Evolutionary conservation across 208 protist species (phyloP).

Genomic region (Crithidia fasciculata): DNA sequence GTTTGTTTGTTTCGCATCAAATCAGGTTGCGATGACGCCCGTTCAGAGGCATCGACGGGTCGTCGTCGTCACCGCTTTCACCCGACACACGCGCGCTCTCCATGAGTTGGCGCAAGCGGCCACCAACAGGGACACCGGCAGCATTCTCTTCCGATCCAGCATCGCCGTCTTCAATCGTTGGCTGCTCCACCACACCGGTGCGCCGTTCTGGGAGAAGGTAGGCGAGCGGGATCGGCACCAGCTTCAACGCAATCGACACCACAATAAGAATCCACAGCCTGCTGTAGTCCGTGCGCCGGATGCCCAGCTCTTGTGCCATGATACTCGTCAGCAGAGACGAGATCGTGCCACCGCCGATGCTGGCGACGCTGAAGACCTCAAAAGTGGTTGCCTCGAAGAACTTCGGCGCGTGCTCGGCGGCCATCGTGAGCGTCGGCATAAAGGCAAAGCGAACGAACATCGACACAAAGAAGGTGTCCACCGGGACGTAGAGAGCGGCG

Average conservation of each 20-base stretch:
- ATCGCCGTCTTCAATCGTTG: neutral
- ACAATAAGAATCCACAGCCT: slow-evolving; percentile 33
- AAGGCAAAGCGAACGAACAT: slow-evolving; percentile 59
- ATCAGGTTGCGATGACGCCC: neutral
- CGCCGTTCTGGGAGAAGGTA: slow-evolving; percentile 43
- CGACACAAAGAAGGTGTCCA: slow-evolving; percentile 55
- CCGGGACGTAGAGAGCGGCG: slow-evolving; percentile 35
- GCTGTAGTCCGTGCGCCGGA: slow-evolving; percentile 31
- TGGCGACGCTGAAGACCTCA: slow-evolving; percentile 54
- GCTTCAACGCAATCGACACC: slow-evolving; percentile 44
- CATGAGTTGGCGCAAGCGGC: neutral
- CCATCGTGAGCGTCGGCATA: slow-evolving; percentile 59
- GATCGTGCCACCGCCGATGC: slow-evolving; percentile 43
- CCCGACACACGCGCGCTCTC: slow-evolving; percentile 5
- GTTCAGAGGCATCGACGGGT: slow-evolving; percentile 4
- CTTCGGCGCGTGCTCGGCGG: slow-evolving; percentile 59
- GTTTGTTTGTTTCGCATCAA: neutral
- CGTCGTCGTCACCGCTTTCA: slow-evolving; percentile 2
- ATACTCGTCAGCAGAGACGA: slow-evolving; percentile 39
- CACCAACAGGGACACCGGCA: neutral
- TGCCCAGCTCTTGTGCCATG: slow-evolving; percentile 35
- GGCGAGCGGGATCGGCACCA: slow-evolving; percentile 50
- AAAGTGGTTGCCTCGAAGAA: slow-evolving; percentile 52
- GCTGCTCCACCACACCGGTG: neutral
- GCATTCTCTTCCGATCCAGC: neutral